Base-by-base conservation (phyloP, 2,329 filamentous ascomycete genomes). In the Geosmithia flava region DNA sequence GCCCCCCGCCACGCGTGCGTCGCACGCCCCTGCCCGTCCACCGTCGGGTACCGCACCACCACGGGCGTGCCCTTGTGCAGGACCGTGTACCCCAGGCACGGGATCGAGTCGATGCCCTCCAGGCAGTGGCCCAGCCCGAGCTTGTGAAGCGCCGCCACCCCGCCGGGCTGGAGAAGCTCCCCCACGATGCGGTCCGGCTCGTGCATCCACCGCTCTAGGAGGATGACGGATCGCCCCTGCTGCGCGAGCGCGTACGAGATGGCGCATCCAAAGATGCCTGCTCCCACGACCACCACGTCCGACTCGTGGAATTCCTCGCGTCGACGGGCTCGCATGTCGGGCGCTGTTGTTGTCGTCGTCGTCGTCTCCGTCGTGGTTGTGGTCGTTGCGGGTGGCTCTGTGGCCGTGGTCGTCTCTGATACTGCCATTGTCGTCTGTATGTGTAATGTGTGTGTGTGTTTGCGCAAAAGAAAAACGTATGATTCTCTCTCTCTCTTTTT, bases 121-220 rank as follows among this genome's bases (percentile, higher is more conserved):
- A 97, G 68, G 61, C 88, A 95, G 57, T 90, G 79, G 48, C 72
- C 74, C 53, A 98, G 68, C 2, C 93, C 93, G 46, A 98, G 71
- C 61, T 86, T 80, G 59, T 82, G 76, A 58, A 98, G 72, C 7
- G 93, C 86, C 47, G 79, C 72, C 33, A 95, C 82, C 46, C 93
- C 93, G 46, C 93, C 93, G 0, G 93, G 93, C 67, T 98, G 93
- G 57, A 98, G 71, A 54, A 98, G 70, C 69, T 98, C 93, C 57
- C 93, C 93, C 45, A 98, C 89, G 55, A 98, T 98, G 53, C 93
- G 82, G 68, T 97, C 85, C 19, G 93, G 93, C 70, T 97, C 85
- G 66, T 88, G 88, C 67, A 97, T 72, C 68, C 81, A 94, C 58
- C 80, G 79, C 70, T 98, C 93, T 46, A 98, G 78, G 47, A 98